Base-by-base conservation (phyloP, 371 early-diverging fungal species). In the Mortierella sp. region DNA sequence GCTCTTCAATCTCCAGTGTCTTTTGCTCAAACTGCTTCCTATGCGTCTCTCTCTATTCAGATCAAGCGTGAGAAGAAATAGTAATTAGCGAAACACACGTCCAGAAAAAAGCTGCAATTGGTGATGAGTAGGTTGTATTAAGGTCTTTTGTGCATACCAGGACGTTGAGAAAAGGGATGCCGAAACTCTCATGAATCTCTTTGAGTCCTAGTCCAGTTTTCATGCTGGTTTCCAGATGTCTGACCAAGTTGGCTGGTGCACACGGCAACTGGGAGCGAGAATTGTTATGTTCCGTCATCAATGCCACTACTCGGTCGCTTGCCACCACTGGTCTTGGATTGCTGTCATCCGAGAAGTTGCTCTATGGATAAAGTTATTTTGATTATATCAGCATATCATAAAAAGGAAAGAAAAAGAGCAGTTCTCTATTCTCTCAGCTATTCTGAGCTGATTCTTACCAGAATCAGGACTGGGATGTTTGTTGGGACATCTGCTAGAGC, bases 161-260 rank as follows among this genome's bases (percentile, higher is more conserved):
- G 4, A 87, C 78, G 43, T 87, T 86, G 39, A 90, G 57, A 39
- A 88, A 90, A 19, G 89, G 88, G 23, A 90, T 84, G 11, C 87
- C 88, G 9, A 89, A 79, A 49, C 85, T 87, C 7, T 85, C 84
- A 58, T 88, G 84, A 26, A 90, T 85, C 47, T 85, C 88, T 49
- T 86, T 82, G 23, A 90, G 61, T 5, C 90, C 90, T n/a, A 84
- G 60, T 6, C 90, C 90, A 11, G 83, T 79, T 53, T 82, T 79
- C 86, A 90, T 83, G 44, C 88, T 88, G 7, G 84, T 73, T 39
- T 88, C 86, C 34, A 85, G 80, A 67, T 87, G 88, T 14, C 90
- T 85, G 28, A 89, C 76, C 58, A 87, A 64, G 43, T 89, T 88
- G 19, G 88, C 86, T 26, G 76, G 68, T 9, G 78, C 64, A 63